Evolutionary conservation across 2,329 filamentous ascomycete genomes (phyloP).

Genomic region (Aureobasidium sp.): DNA sequence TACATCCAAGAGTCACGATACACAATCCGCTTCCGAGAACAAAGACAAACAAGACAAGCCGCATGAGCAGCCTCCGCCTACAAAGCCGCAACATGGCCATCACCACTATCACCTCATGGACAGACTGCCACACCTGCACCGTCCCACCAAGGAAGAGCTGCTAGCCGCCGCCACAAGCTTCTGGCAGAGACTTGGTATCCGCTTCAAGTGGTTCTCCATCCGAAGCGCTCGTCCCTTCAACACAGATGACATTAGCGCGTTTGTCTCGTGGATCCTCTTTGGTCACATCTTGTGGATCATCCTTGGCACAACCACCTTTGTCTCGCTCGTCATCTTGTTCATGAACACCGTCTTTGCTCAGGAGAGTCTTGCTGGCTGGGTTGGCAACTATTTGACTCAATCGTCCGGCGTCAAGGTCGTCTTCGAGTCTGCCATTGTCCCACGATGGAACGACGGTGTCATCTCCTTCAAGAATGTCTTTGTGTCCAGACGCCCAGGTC

Average conservation of each 20-base stretch:
- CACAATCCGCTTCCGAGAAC: background rate
- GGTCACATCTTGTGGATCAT: constrained; percentile 93
- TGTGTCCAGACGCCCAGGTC: constrained; percentile 82
- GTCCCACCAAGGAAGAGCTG: constrained; percentile 88
- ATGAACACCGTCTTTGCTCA: constrained; percentile 97
- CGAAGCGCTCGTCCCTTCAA: constrained; percentile 91
- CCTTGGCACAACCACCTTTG: constrained; percentile 95
- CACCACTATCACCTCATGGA: constrained; percentile 41
- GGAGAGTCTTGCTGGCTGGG: constrained; percentile 87
- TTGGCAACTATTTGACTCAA: constrained; percentile 91
- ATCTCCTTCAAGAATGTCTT: constrained; percentile 97
- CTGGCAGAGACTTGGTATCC: constrained; percentile 79
- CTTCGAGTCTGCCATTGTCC: constrained; percentile 96
- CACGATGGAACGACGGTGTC: constrained; percentile 89
- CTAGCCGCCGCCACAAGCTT: constrained; percentile 87
- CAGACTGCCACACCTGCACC: constrained; percentile 61
- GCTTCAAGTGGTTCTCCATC: constrained; percentile 98
- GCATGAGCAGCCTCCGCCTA: background rate
- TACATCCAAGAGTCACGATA: constrained; percentile 7
- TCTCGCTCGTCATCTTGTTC: constrained; percentile 80
- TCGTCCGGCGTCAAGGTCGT: constrained; percentile 90
- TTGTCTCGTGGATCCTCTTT: constrained; percentile 89
- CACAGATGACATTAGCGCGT: constrained; percentile 89
- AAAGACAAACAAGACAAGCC: background rate
- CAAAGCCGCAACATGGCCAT: background rate